These are phyloP conservation scores for Selenicereus undatus DNA, from an alignment of 148 eudicot species.

Conservation along the genomic window DNA sequence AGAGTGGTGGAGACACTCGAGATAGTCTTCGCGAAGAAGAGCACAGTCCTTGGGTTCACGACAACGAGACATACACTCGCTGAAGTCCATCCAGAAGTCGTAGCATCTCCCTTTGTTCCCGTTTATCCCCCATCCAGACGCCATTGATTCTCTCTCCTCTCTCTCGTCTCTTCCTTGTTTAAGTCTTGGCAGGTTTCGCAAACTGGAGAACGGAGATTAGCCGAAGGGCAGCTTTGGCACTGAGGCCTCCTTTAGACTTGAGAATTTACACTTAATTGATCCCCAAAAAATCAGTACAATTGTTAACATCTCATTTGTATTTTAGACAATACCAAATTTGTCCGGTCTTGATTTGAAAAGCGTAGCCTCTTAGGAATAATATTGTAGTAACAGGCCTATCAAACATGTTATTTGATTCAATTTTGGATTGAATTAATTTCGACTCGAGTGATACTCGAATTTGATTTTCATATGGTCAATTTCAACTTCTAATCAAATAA, in stretches of 20 bases:
- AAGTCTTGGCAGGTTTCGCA: neutral
- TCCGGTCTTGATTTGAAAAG: too few species aligned
- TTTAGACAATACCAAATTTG: too few species aligned
- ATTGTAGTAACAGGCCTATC: too few species aligned
- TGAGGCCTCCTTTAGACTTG: neutral
- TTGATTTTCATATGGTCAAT: too few species aligned
- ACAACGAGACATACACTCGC: conserved; percentile 91
- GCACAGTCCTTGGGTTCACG: conserved; percentile 77
- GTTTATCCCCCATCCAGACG: conserved; percentile 94
- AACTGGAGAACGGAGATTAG: neutral
- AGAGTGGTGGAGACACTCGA: conserved; percentile 96
- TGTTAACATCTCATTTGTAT: too few species aligned
- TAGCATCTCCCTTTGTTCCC: conserved; percentile 93
- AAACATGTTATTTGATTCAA: too few species aligned
- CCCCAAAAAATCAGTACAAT: too few species aligned
- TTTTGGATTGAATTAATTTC: too few species aligned
- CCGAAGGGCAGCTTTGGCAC: neutral
- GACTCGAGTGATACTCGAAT: too few species aligned
- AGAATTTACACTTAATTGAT: neutral
- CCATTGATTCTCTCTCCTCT: conserved; percentile 42
- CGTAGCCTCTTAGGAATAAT: too few species aligned
- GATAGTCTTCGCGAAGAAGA: conserved; percentile 92
- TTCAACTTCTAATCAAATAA: too few species aligned
- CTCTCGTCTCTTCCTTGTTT: neutral
- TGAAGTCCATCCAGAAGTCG: conserved; percentile 96